Evolutionary conservation across 1,284 basidiomycete genomes (phyloP), one percentile per base, ranked within the genome.

Genomic region (Ceratobasidium sp.): DNA sequence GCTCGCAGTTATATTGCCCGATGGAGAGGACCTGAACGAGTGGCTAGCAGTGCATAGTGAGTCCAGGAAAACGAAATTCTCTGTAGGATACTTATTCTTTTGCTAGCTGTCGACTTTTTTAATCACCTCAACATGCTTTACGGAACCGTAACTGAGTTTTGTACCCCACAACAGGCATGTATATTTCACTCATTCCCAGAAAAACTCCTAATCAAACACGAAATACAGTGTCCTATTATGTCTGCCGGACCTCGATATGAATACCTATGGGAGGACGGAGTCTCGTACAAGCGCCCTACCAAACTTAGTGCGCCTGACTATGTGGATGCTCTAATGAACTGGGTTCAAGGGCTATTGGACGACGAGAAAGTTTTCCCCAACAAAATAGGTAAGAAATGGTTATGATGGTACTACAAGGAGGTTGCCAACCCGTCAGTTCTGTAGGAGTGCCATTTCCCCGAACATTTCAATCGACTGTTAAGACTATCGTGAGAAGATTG

Each of bases 251-350:
- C 57, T 79, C 94, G 95, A 78, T 97, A 95, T 81, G 98, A 99
- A 82, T 99, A 98, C 82, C 90, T 98, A 35, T 99, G 98, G 97
- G 97, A 99, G 82, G 98, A 98, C 79, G 95, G 95, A 18, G 87
- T 90, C 69, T 92, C 89, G 76, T 97, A 92, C 86, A 96, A 93
- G 82, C 91, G 90, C 75, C 95, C 95, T n/a, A 95, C 95, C 3
- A 96, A 96, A 79, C 88, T 98, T 26, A 89, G 94, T 3, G 96
- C 96, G 0, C 95, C 96, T 1, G 96, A 98, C 73, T 99, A 99
- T 80, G 96, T 99, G 70, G 98, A 99, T 80, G 94, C 95, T 26
- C 85, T 99, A 73, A 98, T 99, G 96, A 98, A 96, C 80, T 99
- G 98, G 98, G 91, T 95, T 8, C 98, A 99, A 82, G 87, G 86